These are phyloP conservation scores for Zygnema circumcarinatum DNA, from an alignment of 139 green algal species.

Conservation along the genomic window DNA sequence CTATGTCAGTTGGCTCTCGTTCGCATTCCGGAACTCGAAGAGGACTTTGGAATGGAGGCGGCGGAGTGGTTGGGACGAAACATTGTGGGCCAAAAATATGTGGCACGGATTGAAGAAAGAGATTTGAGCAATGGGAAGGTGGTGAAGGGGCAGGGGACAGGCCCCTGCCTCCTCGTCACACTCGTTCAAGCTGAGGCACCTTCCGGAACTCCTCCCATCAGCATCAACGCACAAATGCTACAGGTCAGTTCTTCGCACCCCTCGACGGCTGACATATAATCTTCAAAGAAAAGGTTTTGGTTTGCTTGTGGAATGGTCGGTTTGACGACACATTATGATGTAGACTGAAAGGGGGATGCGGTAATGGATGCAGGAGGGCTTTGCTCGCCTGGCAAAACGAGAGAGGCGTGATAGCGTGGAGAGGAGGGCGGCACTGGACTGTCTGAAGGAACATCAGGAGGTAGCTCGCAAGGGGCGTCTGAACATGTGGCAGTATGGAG, in stretches of 20 bases:
- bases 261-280: neutral
- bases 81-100: slow-evolving; percentile 22
- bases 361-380: slow-evolving; percentile 35
- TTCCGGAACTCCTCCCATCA: neutral
- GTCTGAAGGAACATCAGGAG: slow-evolving; percentile 73
- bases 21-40: slow-evolving; percentile 68
- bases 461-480: slow-evolving; percentile 69
- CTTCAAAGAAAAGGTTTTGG: no score
- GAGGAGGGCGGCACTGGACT: slow-evolving; percentile 12
- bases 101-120: slow-evolving; percentile 46
- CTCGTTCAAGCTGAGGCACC: slow-evolving; percentile 31
- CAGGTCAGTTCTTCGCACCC: slow-evolving; percentile 16
- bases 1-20: slow-evolving; percentile 69
- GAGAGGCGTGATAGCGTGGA: neutral
- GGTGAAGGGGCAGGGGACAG: slow-evolving; percentile 48
- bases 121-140: slow-evolving; percentile 36
- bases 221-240: slow-evolving; percentile 45
- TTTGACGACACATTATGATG: no score
- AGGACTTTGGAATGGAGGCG: slow-evolving; percentile 72
- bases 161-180: slow-evolving; percentile 39
- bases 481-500: slow-evolving; percentile 87
- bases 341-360: no score
- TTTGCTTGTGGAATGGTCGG: no score
- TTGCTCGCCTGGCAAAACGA: slow-evolving; percentile 48
- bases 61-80: slow-evolving; percentile 50